phyloP scores from a whole-genome alignment of 768 basidiomycete genomes.

The Tulasnella sp. region DNA sequence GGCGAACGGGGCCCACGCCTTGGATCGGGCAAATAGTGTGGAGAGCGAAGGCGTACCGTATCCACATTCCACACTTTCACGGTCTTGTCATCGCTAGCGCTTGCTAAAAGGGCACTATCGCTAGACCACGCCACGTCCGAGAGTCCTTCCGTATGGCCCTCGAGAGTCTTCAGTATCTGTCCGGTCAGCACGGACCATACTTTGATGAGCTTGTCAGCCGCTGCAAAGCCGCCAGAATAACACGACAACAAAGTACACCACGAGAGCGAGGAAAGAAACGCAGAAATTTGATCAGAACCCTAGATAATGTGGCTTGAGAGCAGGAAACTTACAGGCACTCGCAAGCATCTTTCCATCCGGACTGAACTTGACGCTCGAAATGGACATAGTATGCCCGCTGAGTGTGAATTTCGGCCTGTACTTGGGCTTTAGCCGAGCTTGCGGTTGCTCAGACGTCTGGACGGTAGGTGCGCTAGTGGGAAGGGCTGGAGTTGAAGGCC shows the following conservation, averaged over 20 bases:
- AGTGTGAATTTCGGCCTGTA: slow-evolving; percentile 57
- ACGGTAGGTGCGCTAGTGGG: not conserved
- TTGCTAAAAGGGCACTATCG: slow-evolving; percentile 76
- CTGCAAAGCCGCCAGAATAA: slow-evolving; percentile 42
- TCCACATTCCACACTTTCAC: slow-evolving; percentile 80
- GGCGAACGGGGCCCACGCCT: not conserved
- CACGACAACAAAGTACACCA: slow-evolving; percentile 11
- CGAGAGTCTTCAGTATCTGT: slow-evolving; percentile 60
- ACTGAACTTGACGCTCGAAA: slow-evolving; percentile 84
- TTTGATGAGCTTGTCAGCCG: slow-evolving; percentile 75
- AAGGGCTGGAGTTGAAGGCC: not conserved
- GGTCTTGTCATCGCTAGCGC: slow-evolving; percentile 89
- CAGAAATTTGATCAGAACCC: not conserved
- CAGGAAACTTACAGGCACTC: slow-evolving; percentile 62
- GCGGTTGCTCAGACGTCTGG: not conserved
- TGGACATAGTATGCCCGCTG: slow-evolving; percentile 72
- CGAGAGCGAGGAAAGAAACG: not conserved
- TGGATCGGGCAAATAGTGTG: slow-evolving; percentile 1
- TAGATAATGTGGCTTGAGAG: not conserved
- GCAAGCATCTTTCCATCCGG: slow-evolving; percentile 75
- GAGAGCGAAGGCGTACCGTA: slow-evolving; percentile 35
- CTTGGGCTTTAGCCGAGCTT: not conserved
- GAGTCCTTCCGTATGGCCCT: slow-evolving; percentile 73
- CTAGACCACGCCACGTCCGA: slow-evolving; percentile 86
- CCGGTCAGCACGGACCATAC: slow-evolving; percentile 71